phyloP scores from a whole-genome alignment of 192 early-diverging fungal genomes.

The Coemansia sp. region DNA sequence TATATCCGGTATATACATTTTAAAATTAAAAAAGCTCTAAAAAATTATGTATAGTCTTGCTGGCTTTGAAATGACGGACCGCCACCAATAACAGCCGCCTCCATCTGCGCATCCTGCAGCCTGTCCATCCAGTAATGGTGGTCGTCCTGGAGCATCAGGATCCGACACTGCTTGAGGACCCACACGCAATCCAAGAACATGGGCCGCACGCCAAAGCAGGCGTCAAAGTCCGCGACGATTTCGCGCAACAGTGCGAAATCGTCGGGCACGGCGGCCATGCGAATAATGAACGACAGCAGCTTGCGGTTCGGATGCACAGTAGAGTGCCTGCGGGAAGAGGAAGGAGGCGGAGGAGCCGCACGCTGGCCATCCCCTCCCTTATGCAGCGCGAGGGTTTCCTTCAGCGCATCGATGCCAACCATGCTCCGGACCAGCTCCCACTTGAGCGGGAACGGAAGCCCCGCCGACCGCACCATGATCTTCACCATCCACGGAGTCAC shows the following conservation, averaged over 20 bases:
- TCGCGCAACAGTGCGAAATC: neutral
- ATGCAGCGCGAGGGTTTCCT: neutral
- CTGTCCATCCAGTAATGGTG: neutral
- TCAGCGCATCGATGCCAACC: neutral
- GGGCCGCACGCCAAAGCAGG: neutral
- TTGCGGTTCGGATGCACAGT: neutral
- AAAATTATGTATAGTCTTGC: too few species aligned
- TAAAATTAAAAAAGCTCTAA: too few species aligned
- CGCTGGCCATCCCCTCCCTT: neutral
- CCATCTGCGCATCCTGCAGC: neutral
- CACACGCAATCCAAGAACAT: neutral
- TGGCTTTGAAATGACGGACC: too few species aligned
- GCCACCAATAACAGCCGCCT: too few species aligned
- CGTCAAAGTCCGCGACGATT: neutral
- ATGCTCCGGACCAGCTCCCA: slow-evolving; percentile 5
- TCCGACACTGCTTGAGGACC: neutral
- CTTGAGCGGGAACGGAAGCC: neutral
- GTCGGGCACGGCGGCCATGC: neutral
- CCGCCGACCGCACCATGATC: slow-evolving; percentile 1
- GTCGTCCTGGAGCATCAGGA: neutral
- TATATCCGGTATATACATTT: neutral
- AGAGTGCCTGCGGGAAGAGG: neutral
- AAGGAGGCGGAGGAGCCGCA: too few species aligned
- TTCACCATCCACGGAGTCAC: slow-evolving; percentile 28
- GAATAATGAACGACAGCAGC: slow-evolving; percentile 11